Base-by-base conservation (phyloP, 2,329 filamentous ascomycete genomes). In the Chrysosporium queenslandicum region DNA sequence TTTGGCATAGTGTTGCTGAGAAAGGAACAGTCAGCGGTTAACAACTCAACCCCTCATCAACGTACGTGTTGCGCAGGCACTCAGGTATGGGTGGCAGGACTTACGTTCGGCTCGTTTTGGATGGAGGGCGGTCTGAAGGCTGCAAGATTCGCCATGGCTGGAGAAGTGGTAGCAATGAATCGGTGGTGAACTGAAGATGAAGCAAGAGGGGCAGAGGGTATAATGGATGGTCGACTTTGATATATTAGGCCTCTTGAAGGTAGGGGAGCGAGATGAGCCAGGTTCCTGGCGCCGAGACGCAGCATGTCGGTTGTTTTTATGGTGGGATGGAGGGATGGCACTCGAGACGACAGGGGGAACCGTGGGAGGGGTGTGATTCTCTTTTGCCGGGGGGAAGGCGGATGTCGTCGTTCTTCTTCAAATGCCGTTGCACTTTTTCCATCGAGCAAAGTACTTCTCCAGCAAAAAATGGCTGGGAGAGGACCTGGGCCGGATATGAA, bases 41-140 rank as follows among this genome's bases (percentile, higher is more conserved):
- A 39, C 29, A 20, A 34, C 5, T 8, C 8, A 14, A n/a, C 12
- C 39, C 27, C 23, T 29, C 16, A 20, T 18, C 14, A 40, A 16
- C 20, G 32, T 4, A 14, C 12, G 12, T 36, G 8, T 30, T 30
- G n/a, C n/a, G n/a, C n/a, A n/a, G n/a, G n/a, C n/a, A n/a, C n/a
- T n/a, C n/a, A n/a, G n/a, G n/a, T n/a, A 14, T n/a, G 8, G 23
- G 29, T 20, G 12, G 50, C 37, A 9, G 27, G 47, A 77, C 87
- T 69, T 71, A 95, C 90, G 68, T 96, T 98, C n/a, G 88, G 88
- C 74, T 98, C 92, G 67, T 98, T 98, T 66, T 80, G 75, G 61
- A 96, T 81, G 58, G 82, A 82, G 46, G 92, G 92, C 48, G 90
- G 80, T 75, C 87, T 91, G 79, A 96, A 97, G 56, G 81, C 78